Evolutionary conservation across 371 early-diverging fungal genomes (phyloP).

Genomic region (Zychaea mexicana): DNA sequence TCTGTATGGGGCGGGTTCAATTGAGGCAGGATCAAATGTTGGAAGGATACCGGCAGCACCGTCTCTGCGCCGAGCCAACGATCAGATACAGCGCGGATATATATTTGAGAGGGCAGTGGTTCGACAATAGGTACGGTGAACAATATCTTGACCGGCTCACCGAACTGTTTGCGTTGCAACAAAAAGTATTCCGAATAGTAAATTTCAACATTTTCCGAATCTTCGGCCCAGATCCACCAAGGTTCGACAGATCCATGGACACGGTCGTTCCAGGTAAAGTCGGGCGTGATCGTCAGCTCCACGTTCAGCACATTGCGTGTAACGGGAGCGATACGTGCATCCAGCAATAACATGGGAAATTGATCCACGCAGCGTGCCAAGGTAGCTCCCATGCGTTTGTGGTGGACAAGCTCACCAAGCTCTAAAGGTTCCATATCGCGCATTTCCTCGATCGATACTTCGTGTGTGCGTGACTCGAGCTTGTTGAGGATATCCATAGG

Average conservation of each 20-base stretch:
- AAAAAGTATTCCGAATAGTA: slow-evolving; percentile 62
- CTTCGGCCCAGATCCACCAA: slow-evolving; percentile 97
- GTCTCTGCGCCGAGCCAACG: slow-evolving; percentile 93
- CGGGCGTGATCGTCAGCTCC: slow-evolving; percentile 75
- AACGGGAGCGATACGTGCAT: slow-evolving; percentile 86
- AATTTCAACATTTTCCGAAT: slow-evolving; percentile 61
- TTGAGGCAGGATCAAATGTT: slow-evolving; percentile 86
- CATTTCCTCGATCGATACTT: slow-evolving; percentile 71
- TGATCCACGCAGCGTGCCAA: slow-evolving; percentile 77
- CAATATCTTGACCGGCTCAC: slow-evolving; percentile 65
- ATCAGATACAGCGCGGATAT: slow-evolving; percentile 89
- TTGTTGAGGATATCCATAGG: slow-evolving; percentile 77
- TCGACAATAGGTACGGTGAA: slow-evolving; percentile 91
- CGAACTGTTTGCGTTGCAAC: slow-evolving; percentile 49
- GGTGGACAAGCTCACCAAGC: slow-evolving; percentile 84
- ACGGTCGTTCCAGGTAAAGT: slow-evolving; percentile 92
- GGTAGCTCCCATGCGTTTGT: slow-evolving; percentile 76
- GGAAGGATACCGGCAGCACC: slow-evolving; percentile 83
- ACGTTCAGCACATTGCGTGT: slow-evolving; percentile 89
- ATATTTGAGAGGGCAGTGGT: slow-evolving; percentile 88
- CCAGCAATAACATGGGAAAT: slow-evolving; percentile 83
- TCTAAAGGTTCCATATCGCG: slow-evolving; percentile 86
- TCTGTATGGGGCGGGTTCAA: slow-evolving; percentile 87
- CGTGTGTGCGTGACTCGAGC: slow-evolving; percentile 64
- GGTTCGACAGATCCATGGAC: slow-evolving; percentile 88